Evolutionary conservation across 2,329 filamentous ascomycete genomes (phyloP).

Genomic region (Fusarium chuoi): DNA sequence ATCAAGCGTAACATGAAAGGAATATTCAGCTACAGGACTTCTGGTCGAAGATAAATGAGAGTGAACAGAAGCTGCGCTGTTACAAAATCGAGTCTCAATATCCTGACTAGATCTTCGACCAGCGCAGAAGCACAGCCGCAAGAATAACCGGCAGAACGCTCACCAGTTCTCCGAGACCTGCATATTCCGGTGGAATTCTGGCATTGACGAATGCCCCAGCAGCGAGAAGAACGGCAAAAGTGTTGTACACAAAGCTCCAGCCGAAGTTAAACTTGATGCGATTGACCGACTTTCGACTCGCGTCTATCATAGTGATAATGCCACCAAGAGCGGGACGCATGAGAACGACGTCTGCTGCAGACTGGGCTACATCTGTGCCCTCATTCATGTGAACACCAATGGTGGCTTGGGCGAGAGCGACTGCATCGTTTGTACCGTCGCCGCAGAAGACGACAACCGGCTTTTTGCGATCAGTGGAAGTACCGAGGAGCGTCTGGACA

Average conservation of each 20-base stretch:
- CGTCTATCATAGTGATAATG: slow-evolving; percentile 66
- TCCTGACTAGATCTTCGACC: slow-evolving; percentile 36
- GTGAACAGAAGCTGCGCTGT: slow-evolving; percentile 1
- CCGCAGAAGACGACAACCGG: slow-evolving; percentile 74
- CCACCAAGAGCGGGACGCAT: slow-evolving; percentile 66
- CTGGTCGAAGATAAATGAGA: slow-evolving; percentile 1
- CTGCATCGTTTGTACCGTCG: slow-evolving; percentile 83
- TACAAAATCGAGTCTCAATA: background rate
- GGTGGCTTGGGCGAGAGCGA: slow-evolving; percentile 75
- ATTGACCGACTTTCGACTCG: slow-evolving; percentile 56
- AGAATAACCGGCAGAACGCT: slow-evolving; percentile 76
- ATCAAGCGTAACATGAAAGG: background rate
- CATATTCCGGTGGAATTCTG: slow-evolving; percentile 68
- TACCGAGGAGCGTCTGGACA: slow-evolving; percentile 51
- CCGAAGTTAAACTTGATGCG: slow-evolving; percentile 75
- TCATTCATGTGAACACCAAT: slow-evolving; percentile 76
- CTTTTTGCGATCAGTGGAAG: slow-evolving; percentile 22
- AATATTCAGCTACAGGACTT: background rate
- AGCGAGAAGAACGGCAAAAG: slow-evolving; percentile 73
- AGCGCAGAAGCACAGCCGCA: slow-evolving; percentile 41
- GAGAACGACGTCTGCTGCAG: slow-evolving; percentile 76
- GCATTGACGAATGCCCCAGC: slow-evolving; percentile 69
- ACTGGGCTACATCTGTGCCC: slow-evolving; percentile 71
- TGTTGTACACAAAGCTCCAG: slow-evolving; percentile 78
- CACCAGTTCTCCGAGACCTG: slow-evolving; percentile 77